These are phyloP conservation scores for Malus asiatica DNA, from an alignment of 306 rosid genomes.

Conservation along the genomic window DNA sequence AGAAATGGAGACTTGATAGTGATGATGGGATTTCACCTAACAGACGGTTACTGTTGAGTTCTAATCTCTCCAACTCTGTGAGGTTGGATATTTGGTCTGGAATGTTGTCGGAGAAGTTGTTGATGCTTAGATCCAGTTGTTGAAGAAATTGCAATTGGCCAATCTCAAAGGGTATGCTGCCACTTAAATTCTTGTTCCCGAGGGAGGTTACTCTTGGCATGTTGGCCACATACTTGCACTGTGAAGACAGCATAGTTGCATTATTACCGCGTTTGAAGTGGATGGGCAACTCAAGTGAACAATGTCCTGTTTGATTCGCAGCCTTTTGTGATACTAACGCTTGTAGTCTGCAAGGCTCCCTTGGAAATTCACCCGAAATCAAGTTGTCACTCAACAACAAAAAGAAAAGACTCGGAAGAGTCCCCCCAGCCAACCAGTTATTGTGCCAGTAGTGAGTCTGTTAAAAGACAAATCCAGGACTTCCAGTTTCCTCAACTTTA, in stretches of 20 bases:
- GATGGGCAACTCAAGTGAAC: no score
- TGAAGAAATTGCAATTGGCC: neutral
- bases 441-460: neutral
- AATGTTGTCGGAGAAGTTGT: neutral
- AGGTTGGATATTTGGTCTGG: neutral
- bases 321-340: neutral
- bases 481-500: neutral
- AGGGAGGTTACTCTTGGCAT: neutral
- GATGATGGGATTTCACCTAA: neutral
- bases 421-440: neutral
- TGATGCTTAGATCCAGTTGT: neutral
- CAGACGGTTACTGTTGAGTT: neutral
- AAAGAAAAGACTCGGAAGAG: neutral
- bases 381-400: neutral
- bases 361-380: neutral
- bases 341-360: neutral
- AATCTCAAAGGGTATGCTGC: conserved; percentile 1
- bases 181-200: neutral
- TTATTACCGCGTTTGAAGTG: no score
- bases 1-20: neutral
- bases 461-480: neutral
- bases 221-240: neutral
- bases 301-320: neutral
- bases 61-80: neutral
- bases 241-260: neutral